These are phyloP conservation scores for Barbarea vulgaris DNA, from an alignment of 345 rosid genomes.

Conservation along the genomic window DNA sequence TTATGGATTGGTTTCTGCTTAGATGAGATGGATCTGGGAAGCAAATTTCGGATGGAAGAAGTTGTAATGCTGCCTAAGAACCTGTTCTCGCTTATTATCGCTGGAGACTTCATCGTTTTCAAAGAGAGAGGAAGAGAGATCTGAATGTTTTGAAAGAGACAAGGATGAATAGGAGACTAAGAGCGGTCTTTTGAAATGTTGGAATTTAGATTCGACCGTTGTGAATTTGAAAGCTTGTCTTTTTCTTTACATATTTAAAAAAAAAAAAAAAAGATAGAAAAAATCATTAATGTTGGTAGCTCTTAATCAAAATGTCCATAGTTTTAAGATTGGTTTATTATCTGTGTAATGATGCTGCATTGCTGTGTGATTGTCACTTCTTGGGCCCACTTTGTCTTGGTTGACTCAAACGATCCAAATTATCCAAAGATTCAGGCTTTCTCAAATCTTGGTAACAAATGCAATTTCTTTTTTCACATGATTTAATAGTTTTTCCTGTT, in stretches of 20 bases:
- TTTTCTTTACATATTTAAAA: not conserved
- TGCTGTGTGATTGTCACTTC: slow-evolving; percentile 16
- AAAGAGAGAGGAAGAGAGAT: slow-evolving; percentile 12
- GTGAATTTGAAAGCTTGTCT: slow-evolving; percentile 3
- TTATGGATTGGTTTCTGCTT: slow-evolving; percentile 43
- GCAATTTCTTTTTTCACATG: not conserved
- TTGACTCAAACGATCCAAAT: not conserved
- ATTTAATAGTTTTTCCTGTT: not conserved
- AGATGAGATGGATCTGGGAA: slow-evolving; percentile 64
- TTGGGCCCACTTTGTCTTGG: not conserved
- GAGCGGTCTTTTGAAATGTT: slow-evolving; percentile 21
- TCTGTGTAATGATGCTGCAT: not conserved
- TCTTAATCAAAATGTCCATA: slow-evolving; percentile 35
- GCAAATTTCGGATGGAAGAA: slow-evolving; percentile 65
- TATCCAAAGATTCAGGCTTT: not conserved
- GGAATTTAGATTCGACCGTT: slow-evolving; percentile 31
- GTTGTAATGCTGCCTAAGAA: slow-evolving; percentile 53
- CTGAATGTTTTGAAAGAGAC: slow-evolving; percentile 10
- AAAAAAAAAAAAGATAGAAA: not conserved
- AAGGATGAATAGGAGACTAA: not conserved
- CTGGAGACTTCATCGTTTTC: slow-evolving; percentile 35
- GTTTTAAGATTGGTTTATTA: slow-evolving; percentile 23
- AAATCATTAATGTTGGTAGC: not conserved
- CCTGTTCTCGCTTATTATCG: slow-evolving; percentile 36
- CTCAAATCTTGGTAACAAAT: not conserved